Base-by-base conservation (phyloP, 1,139 yeast species). In the Suhomyces taliae region DNA sequence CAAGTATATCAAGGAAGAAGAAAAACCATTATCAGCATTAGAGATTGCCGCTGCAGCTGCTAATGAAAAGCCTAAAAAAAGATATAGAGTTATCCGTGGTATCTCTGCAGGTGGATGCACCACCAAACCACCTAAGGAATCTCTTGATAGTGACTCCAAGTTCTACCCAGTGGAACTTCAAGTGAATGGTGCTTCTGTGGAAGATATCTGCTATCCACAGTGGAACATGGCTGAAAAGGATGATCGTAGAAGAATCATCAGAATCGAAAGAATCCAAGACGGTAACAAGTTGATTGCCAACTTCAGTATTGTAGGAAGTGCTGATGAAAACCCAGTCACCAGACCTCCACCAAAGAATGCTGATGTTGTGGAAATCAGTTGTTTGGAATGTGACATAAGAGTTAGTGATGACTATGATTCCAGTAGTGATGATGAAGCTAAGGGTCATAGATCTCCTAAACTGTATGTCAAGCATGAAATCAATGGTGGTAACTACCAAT, bases 361-460 rank as follows among this genome's bases (percentile, higher is more conserved):
- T 27, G 82, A 78, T 48, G 80, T 78, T 40, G 76, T 81, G 38
- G 87, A 83, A 57, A 82, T 83, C 27, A 76, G 83, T 35, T 82
- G 87, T 57, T 64, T 82, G 37, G 77, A 78, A 56, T 79, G 84
- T 52, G 65, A 64, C 42, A 68, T 67, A 4, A 53, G 55, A 14
- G 59, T 61, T 19, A 60, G 64, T n/a, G 73, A 70, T 40, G 74
- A 70, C 49, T 65, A 68, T 37, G 60, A 55, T 44, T 53, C 52
- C 44, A 48, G 54, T 44, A 51, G 58, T 31, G 59, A 55, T 24
- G 61, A 60, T 39, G 61, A 53, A 36, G 33, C 39, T 34, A 40
- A 24, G 40, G 37, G 36, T n/a, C 8, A 29, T 27, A 41, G 29
- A 27, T 39, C 45, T 2, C 43, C 44, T 8, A 40, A 32, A 34